A percentile compares a stretch with the other conserved stretches of the same genome.
Conservation (phyloP, 768 basidiomycete species). For the Collybia sp. region DNA sequence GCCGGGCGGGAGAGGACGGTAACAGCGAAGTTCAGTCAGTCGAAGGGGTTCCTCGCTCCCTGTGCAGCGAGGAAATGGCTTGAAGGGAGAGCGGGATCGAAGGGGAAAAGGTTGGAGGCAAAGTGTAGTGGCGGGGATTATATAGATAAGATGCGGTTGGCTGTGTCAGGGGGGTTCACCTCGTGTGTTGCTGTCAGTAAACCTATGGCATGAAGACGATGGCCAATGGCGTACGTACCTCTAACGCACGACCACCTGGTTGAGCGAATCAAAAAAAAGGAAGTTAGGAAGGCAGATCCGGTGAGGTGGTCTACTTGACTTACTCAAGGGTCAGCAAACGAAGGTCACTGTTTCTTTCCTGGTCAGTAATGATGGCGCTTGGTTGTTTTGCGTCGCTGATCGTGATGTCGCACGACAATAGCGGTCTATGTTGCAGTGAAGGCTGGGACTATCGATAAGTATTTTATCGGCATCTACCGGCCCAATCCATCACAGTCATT, state of each 20-base stretch:
- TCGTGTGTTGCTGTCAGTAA: conserved; percentile 23
- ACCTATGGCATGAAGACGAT: conserved; percentile 4
- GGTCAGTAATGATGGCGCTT: conserved; percentile 65
- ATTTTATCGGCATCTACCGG: neutral
- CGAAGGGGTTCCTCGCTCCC: conserved; percentile 66
- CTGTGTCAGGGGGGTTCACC: conserved; percentile 79
- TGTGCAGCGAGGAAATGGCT: conserved; percentile 61
- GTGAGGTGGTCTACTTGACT: conserved; percentile 15
- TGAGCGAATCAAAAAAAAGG: conserved; percentile 10
- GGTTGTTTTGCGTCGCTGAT: conserved; percentile 23
- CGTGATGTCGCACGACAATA: conserved; percentile 15
- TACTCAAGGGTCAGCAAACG: conserved; percentile 79
- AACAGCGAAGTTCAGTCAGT: conserved; percentile 46
- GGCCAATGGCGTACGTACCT: conserved; percentile 39
- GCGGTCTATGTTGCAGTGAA: neutral
- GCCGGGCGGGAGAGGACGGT: conserved; percentile 65
- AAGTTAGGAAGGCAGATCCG: neutral
- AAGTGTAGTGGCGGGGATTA: neutral
- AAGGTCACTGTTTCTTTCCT: conserved; percentile 74
- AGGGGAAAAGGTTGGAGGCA: conserved; percentile 5
- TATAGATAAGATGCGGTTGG: conserved; percentile 9
- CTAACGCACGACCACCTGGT: conserved; percentile 75
- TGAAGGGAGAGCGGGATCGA: conserved; percentile 31
- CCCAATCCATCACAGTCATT: neutral
- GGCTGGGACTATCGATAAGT: neutral